phyloP scores from a whole-genome alignment of 176 grass and related monocot species.

The Alloteropsis semialata region DNA sequence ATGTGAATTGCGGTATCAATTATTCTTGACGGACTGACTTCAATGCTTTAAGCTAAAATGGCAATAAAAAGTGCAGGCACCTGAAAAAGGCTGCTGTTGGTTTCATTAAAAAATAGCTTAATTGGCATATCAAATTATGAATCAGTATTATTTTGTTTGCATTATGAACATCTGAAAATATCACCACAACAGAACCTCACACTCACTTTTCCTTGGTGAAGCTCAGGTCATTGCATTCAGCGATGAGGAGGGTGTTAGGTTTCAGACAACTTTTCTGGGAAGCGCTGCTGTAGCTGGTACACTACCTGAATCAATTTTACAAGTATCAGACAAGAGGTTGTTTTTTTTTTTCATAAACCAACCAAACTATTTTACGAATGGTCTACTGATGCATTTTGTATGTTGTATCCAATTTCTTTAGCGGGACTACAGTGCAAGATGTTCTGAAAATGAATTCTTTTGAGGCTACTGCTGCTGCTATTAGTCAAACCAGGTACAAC shows the following conservation, averaged over 20 bases:
- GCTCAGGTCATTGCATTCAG: slow-evolving; percentile 95
- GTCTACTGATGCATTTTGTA: slow-evolving; percentile 29
- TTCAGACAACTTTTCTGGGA: slow-evolving; percentile 95
- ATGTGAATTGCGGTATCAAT: background rate
- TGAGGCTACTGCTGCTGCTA: slow-evolving; percentile 42
- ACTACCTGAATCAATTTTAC: slow-evolving; percentile 83
- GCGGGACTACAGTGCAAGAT: slow-evolving; percentile 73
- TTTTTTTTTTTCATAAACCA: slow-evolving; percentile 42
- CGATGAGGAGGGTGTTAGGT: slow-evolving; percentile 91
- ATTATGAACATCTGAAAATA: background rate
- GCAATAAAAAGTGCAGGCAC: too few relatives aligned
- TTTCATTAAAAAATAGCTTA: background rate
- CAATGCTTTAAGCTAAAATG: background rate
- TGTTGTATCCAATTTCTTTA: slow-evolving; percentile 41
- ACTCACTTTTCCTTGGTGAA: background rate
- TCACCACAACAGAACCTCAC: background rate
- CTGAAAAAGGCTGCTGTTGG: too few relatives aligned
- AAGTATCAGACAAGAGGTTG: slow-evolving; percentile 95
- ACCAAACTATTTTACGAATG: background rate
- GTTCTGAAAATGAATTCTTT: slow-evolving; percentile 77
- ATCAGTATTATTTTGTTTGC: background rate
- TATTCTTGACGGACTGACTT: background rate
- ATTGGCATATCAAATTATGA: background rate
- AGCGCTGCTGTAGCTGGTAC: slow-evolving; percentile 96
- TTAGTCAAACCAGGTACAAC: slow-evolving; percentile 58